Percentiles rank a stretch among this genome's conserved stretches.
Evolutionary conservation across 2,329 filamentous ascomycete genomes (phyloP).

Genomic region (Paramyrothecium roridum): DNA sequence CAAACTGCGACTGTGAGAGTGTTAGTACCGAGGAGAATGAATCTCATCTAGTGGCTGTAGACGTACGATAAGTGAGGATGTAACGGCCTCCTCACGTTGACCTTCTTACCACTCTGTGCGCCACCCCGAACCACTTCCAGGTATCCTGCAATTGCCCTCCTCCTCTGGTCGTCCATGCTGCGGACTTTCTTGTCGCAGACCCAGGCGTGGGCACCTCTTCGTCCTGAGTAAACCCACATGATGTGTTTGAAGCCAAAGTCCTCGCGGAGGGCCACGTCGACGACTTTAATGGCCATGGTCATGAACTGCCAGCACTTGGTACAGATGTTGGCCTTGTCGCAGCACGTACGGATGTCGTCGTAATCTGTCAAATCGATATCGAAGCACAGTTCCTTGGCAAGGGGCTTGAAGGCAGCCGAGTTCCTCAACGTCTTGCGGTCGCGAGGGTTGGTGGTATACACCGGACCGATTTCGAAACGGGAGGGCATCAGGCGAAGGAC

Average conservation of each 20-base stretch:
- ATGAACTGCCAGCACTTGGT: conserved; percentile 95
- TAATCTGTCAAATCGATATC: conserved; percentile 99
- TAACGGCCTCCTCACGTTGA: conserved; percentile 78
- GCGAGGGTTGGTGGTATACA: conserved; percentile 89
- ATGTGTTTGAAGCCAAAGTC: conserved; percentile 98
- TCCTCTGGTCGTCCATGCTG: conserved; percentile 78
- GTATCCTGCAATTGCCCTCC: conserved; percentile 83
- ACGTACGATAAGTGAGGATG: conserved; percentile 81
- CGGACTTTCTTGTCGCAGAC: conserved; percentile 89
- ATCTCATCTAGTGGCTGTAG: not conserved
- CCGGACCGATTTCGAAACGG: conserved; percentile 97
- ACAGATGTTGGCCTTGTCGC: conserved; percentile 90
- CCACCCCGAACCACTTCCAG: conserved; percentile 88
- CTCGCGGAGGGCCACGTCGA: conserved; percentile 81
- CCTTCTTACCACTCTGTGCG: conserved; percentile 79
- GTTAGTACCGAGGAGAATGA: conserved; percentile 9
- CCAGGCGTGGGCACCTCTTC: conserved; percentile 96
- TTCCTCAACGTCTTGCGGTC: conserved; percentile 87
- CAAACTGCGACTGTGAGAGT: conserved; percentile 64
- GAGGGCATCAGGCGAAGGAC: conserved; percentile 84
- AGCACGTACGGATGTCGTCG: conserved; percentile 94
- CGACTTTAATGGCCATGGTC: conserved; percentile 94
- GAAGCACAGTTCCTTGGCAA: conserved; percentile 94
- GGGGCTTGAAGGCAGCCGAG: conserved; percentile 75
- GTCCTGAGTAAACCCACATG: conserved; percentile 97